A percentile compares a stretch with the other conserved stretches of the same genome.
Conservation (phyloP, 148 eudicot genomes). For the Vaccinium macrocarpon region DNA sequence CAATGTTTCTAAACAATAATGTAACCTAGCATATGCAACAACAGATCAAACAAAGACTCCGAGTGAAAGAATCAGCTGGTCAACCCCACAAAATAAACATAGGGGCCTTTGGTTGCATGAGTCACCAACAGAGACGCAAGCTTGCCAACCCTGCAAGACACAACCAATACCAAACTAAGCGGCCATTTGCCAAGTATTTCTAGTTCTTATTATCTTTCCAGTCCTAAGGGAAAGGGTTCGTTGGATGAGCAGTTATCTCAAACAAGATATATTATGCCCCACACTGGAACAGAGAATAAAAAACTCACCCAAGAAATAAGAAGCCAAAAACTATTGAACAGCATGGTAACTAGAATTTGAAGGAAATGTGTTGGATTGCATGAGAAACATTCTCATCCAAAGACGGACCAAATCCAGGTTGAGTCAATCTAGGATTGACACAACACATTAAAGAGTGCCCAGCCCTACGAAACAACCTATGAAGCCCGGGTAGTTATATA, state of each 20-base stretch:
- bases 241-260: not conserved
- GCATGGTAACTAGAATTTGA: not conserved
- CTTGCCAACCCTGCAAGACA: slow-evolving; percentile 14
- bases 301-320: not conserved
- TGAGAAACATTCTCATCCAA: not conserved
- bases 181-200: not conserved
- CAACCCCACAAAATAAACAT: not conserved
- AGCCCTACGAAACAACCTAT: not conserved
- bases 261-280: not conserved
- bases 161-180: not conserved
- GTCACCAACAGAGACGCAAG: not conserved
- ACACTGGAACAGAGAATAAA: not conserved
- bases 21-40: not conserved
- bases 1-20: too few species aligned
- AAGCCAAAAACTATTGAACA: not conserved
- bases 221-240: not conserved
- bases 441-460: not conserved
- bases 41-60: not conserved
- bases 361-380: not conserved
- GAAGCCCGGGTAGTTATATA: too few species aligned
- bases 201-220: not conserved
- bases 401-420: not conserved
- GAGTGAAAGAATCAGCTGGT: not conserved
- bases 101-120: not conserved
- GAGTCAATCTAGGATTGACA: not conserved